Evolutionary conservation across 306 rosid species (phyloP), one percentile per base, ranked within the genome.

Genomic region (Ziziphus jujuba): DNA sequence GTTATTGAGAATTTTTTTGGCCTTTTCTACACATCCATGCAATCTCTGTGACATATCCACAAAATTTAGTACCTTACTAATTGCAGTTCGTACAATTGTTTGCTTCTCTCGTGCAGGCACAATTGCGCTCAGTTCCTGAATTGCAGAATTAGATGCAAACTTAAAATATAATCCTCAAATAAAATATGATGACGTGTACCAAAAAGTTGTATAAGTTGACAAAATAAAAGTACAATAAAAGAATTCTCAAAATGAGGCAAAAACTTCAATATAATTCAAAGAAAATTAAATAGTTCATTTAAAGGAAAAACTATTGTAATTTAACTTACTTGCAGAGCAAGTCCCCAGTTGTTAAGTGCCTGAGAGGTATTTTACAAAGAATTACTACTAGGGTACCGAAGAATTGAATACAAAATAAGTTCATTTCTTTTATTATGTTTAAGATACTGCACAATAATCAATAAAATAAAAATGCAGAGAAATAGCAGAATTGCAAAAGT

Each of bases 341-440:
- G 99, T 62, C 99, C 99, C 99, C 97, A 95, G 68, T 95, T 95
- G 77, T 95, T 95, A 68, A 95, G 92, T 50, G 99, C 99, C 99
- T 95, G 99, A 79, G 81, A 82, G 66, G 74, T 55, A 84, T 69
- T 72, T 65, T 67, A 50, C 38, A 65, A n/a, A 53, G 48, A 35
- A 67, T 84, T 67, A 75, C 71, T 67, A 40, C 56, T 50, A 58
- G 63, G 71, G 57, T 43, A 57, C 16, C 34, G 62, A 36, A 19
- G 25, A 34, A 20, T 16, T 21, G 31, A 19, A 40, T 0, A 45
- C 56, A 56, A 63, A 50, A 55, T 21, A 55, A 52, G n/a, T 44
- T 20, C 11, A 51, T 23, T 22, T 31, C 11, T 28, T 54, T 47
- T 9, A 28, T 8, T 31, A 3, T 17, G 14, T 25, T 31, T 57